These are phyloP conservation scores for Lipomyces spencermartinsiae DNA, from an alignment of 805 yeast species.

Conservation along the genomic window DNA sequence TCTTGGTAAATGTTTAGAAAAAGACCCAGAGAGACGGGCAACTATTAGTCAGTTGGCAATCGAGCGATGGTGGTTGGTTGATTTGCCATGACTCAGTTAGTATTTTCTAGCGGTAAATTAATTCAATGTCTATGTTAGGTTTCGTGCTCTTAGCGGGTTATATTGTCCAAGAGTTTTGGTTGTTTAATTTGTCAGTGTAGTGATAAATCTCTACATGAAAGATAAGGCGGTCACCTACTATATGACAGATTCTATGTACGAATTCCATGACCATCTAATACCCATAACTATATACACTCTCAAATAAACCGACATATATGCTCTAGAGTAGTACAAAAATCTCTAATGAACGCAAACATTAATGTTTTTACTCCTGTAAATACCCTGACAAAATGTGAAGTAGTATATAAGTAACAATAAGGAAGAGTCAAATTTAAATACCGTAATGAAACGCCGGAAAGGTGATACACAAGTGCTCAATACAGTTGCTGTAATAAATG, in stretches of 20 bases:
- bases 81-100: conserved; percentile 22
- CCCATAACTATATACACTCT: neutral
- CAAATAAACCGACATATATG: neutral
- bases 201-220: neutral
- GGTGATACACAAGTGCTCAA: neutral
- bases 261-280: neutral
- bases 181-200: neutral
- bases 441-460: neutral
- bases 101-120: neutral
- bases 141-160: neutral
- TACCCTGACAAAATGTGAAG: neutral
- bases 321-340: neutral
- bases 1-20: conserved; percentile 26
- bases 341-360: neutral
- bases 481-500: neutral
- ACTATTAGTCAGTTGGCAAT: conserved; percentile 27
- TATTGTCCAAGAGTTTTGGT: neutral
- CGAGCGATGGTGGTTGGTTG: conserved; percentile 35
- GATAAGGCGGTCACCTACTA: neutral
- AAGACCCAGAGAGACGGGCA: conserved; percentile 30
- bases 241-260: neutral
- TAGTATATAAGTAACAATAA: neutral
- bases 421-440: neutral
- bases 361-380: neutral
- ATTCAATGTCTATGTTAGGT: neutral